These are phyloP conservation scores for Debaryomyces sp. DNA, from an alignment of 1,139 yeast genomes.

Conservation along the genomic window DNA sequence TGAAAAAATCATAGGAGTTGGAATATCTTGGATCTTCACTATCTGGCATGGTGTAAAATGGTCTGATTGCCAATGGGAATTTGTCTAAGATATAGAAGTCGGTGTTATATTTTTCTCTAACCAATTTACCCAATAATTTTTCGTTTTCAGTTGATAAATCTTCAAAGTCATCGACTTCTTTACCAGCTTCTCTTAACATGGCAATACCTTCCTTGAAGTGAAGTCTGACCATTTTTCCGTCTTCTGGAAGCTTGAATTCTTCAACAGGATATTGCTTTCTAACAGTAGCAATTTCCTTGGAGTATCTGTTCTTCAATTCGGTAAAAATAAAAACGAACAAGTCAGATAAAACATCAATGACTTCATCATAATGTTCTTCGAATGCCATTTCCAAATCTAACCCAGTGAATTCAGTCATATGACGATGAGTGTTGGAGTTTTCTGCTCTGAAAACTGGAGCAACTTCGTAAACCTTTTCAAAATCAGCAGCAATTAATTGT, in stretches of 20 bases:
- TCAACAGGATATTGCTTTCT: constrained; percentile 97
- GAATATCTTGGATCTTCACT: constrained; percentile 89
- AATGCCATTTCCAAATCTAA: constrained; percentile 97
- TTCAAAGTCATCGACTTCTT: constrained; percentile 82
- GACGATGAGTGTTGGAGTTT: constrained; percentile 98
- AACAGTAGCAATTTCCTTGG: constrained; percentile 83
- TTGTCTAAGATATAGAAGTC: constrained; percentile 98
- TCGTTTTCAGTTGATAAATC: constrained; percentile 95
- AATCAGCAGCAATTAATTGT: constrained; percentile 96
- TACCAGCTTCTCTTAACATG: constrained; percentile 79
- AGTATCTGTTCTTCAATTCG: constrained; percentile 77
- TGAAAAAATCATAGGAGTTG: constrained; percentile 96
- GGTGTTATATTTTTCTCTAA: constrained; percentile 91
- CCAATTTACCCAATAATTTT: constrained; percentile 86
- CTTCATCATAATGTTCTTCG: constrained; percentile 98
- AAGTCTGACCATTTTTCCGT: constrained; percentile 87
- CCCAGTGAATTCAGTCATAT: constrained; percentile 98
- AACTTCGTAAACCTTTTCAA: constrained; percentile 92
- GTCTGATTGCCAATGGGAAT: constrained; percentile 95
- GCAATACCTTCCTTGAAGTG: constrained; percentile 90
- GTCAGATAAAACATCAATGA: constrained; percentile 78
- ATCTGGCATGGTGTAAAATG: constrained; percentile 99
- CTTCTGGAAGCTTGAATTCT: constrained; percentile 89
- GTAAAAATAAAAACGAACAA: constrained; percentile 86
- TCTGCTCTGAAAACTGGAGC: constrained; percentile 99